Evolutionary conservation across 2,329 filamentous ascomycete species (phyloP), one percentile per base, ranked within the genome.

Genomic region (Harringtonia aguacate): DNA sequence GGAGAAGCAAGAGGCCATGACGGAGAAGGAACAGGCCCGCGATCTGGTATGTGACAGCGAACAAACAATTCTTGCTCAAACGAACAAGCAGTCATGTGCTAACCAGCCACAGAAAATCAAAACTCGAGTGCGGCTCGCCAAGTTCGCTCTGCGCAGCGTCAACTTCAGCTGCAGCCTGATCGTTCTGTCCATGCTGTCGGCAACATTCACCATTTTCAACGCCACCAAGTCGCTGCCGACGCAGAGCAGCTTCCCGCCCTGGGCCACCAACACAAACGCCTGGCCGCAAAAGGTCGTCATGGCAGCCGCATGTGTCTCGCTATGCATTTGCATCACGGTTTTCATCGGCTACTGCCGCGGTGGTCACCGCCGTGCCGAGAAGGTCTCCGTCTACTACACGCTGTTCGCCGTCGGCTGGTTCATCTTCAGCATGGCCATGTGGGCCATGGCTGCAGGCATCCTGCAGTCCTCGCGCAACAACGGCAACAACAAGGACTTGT

Each of bases 131-230:
- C 81, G 92, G 38, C 73, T 97, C 64, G 92, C 90, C 54, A 98
- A 98, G 70, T 82, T 97, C 55, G 78, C 94, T 50, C 80, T 98
- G n/a, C 84, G 92, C 52, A 84, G 87, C 45, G 85, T 97, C 66
- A 95, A 90, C 73, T 97, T 98, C 64, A 88, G 86, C 63, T 98
- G 92, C 72, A 90, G 86, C 62, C 73, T 97, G 48, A 95, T 98
- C 60, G 86, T 98, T 52, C 75, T 98, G 46, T 73, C 88, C 49
- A 90, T 98, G 77, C 70, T 98, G 43, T 81, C 84, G 14, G 77
- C 86, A n/a, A 87, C 86, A 4, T 86, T 98, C 58, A 69, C 80
- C 53, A 89, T 98, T 62, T 98, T 98, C 77, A 87, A 92, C 62
- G 77, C 88, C 40, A 95, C 92, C 47, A 86, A 77, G 59, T 43